phyloP scores from a whole-genome alignment of 257 asterid genomes.

The Hygrophila difformis region DNA sequence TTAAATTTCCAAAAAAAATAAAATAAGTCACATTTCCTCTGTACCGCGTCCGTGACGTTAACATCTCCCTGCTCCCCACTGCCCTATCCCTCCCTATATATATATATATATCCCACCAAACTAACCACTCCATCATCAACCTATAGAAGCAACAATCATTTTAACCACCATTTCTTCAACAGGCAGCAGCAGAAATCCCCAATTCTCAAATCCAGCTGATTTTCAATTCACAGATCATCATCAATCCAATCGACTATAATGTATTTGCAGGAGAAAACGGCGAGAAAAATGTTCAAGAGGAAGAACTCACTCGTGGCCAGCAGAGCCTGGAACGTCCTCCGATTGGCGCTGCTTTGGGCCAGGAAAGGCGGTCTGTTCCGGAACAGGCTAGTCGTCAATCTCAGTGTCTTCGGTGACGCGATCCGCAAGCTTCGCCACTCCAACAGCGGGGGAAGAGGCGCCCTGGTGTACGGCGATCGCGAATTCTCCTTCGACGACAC shows the following conservation, averaged over 20 bases:
- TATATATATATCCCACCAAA: neutral
- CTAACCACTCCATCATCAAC: neutral
- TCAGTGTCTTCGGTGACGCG: constrained; percentile 23
- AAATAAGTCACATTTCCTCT: neutral
- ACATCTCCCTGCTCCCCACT: too few relatives aligned
- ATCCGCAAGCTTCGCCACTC: constrained; percentile 27
- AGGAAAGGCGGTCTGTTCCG: constrained; percentile 43
- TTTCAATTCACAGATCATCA: too few relatives aligned
- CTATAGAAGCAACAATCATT: neutral
- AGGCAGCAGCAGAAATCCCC: neutral
- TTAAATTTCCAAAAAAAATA: too few relatives aligned
- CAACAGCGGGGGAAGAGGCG: constrained; percentile 6
- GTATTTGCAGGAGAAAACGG: constrained; percentile 7
- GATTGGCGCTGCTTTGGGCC: constrained; percentile 48
- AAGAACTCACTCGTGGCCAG: constrained; percentile 20
- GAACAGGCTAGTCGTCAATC: constrained; percentile 23
- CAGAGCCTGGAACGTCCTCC: constrained; percentile 46
- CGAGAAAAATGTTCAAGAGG: constrained; percentile 24
- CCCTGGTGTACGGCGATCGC: constrained; percentile 53
- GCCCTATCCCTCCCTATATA: neutral
- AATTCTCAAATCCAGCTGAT: too few relatives aligned
- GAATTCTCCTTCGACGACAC: constrained; percentile 66
- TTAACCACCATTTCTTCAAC: neutral
- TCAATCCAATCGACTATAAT: neutral
- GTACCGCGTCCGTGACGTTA: neutral